Evolutionary conservation across 1,139 yeast species (phyloP).

Genomic region (Hansenula lynferdii): DNA sequence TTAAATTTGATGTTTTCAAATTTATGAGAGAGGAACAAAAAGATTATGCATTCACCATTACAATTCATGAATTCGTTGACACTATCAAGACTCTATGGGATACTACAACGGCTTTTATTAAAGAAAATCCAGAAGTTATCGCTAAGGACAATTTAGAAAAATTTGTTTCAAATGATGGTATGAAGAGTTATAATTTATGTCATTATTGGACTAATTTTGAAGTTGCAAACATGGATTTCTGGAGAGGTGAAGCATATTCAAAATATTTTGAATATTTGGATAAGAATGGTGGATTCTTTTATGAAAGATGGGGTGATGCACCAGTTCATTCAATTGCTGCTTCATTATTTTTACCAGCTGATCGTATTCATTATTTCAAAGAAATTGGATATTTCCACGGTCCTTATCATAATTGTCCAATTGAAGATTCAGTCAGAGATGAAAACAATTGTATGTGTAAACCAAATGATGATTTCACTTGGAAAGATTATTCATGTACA

Average conservation of each 20-base stretch:
- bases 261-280: slow-evolving; percentile 72
- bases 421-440: slow-evolving; percentile 48
- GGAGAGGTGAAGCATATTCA: slow-evolving; percentile 63
- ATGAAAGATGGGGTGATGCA: slow-evolving; percentile 97
- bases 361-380: slow-evolving; percentile 70
- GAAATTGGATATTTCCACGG: slow-evolving; percentile 82
- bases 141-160: slow-evolving; percentile 53
- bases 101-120: slow-evolving; percentile 47
- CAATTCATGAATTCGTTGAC: slow-evolving; percentile 51
- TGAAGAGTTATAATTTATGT: slow-evolving; percentile 69
- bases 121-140: slow-evolving; percentile 39
- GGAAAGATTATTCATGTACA: slow-evolving; percentile 85
- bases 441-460: slow-evolving; percentile 65
- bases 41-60: slow-evolving; percentile 59
- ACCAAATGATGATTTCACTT: slow-evolving; percentile 68
- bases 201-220: slow-evolving; percentile 96
- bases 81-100: slow-evolving; percentile 65
- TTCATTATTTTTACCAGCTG: slow-evolving; percentile 58
- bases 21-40: slow-evolving; percentile 59
- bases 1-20: slow-evolving; percentile 60
- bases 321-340: slow-evolving; percentile 89
- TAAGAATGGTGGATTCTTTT: slow-evolving; percentile 79
- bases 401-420: slow-evolving; percentile 82
- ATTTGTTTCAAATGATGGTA: slow-evolving; percentile 64
- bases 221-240: slow-evolving; percentile 72